Conservation (phyloP, 371 early-diverging fungal genomes). For the Apophysomyces variabilis region DNA sequence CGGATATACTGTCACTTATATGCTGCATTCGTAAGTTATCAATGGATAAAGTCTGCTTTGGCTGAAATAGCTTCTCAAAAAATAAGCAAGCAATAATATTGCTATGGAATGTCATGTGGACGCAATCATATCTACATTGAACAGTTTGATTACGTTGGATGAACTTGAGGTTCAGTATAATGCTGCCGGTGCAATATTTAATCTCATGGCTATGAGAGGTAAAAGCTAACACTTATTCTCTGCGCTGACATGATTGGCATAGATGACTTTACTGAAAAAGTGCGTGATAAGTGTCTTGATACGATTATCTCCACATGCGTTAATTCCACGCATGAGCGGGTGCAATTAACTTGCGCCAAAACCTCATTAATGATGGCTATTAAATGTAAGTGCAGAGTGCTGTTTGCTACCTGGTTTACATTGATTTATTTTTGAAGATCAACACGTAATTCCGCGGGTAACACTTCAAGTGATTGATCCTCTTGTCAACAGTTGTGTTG, state of each 20-base stretch:
- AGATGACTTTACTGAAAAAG: slow-evolving; percentile 42
- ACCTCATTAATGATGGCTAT: slow-evolving; percentile 39
- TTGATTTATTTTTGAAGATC: slow-evolving; percentile 22
- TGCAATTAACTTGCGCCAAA: slow-evolving; percentile 49
- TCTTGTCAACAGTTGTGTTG: slow-evolving; percentile 36
- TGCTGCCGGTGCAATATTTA: slow-evolving; percentile 51
- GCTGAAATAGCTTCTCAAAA: too few species aligned
- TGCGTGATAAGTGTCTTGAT: slow-evolving; percentile 40
- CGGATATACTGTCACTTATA: slow-evolving; percentile 49
- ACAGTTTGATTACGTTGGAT: slow-evolving; percentile 34
- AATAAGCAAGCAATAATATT: slow-evolving; percentile 19
- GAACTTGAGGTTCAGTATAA: slow-evolving; percentile 53
- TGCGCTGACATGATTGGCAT: background rate
- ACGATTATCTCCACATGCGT: slow-evolving; percentile 33
- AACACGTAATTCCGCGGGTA: slow-evolving; percentile 31
- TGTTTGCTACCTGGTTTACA: too few species aligned
- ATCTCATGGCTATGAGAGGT: slow-evolving; percentile 51
- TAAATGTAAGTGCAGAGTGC: slow-evolving; percentile 29
- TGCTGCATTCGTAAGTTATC: slow-evolving; percentile 48
- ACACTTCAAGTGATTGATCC: slow-evolving; percentile 43
- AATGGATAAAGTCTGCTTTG: too few species aligned
- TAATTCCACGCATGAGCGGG: slow-evolving; percentile 38
- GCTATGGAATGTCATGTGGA: slow-evolving; percentile 19
- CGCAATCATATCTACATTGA: slow-evolving; percentile 34
- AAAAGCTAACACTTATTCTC: slow-evolving; percentile 1